These are phyloP conservation scores for Sporothrix dimorphospora DNA, from an alignment of 2,329 filamentous ascomycete genomes.

Conservation along the genomic window DNA sequence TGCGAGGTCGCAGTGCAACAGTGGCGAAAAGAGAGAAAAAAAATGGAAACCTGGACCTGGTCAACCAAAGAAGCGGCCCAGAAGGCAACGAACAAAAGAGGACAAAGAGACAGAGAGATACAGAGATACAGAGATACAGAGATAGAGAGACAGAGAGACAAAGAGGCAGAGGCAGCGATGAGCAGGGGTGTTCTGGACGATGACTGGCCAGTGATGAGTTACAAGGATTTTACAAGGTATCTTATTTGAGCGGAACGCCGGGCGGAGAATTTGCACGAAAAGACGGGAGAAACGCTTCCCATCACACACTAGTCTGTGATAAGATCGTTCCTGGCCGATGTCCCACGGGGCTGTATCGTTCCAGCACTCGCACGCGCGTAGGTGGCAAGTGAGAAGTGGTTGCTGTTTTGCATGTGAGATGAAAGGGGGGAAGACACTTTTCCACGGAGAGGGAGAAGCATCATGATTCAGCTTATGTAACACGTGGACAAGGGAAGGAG, in stretches of 20 bases:
- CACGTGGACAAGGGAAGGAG: not conserved
- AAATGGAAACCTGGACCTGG: not conserved
- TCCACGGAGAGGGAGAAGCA: not conserved
- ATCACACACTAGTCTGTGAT: not conserved
- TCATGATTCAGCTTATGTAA: constrained; percentile 4
- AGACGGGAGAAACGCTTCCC: not conserved
- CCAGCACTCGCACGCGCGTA: not conserved
- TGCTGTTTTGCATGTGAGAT: not conserved
- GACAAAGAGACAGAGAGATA: not conserved
- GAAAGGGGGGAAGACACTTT: not conserved
- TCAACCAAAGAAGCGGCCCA: not conserved
- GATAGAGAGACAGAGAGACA: not conserved
- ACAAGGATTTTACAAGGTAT: not conserved
- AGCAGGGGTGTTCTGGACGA: constrained; percentile 13
- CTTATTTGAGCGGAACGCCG: not conserved
- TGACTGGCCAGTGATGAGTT: not conserved
- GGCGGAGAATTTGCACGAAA: not conserved
- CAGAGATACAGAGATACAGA: too few relatives aligned
- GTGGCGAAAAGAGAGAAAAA: not conserved
- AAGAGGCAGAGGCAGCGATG: not conserved
- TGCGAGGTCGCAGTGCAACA: not conserved
- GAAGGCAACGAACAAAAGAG: constrained; percentile 7
- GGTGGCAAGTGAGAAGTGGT: not conserved
- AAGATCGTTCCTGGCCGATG: not conserved
- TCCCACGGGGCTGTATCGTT: not conserved